Conservation (phyloP, 2,329 filamentous ascomycete species). For the Trichoderma harzianum region DNA sequence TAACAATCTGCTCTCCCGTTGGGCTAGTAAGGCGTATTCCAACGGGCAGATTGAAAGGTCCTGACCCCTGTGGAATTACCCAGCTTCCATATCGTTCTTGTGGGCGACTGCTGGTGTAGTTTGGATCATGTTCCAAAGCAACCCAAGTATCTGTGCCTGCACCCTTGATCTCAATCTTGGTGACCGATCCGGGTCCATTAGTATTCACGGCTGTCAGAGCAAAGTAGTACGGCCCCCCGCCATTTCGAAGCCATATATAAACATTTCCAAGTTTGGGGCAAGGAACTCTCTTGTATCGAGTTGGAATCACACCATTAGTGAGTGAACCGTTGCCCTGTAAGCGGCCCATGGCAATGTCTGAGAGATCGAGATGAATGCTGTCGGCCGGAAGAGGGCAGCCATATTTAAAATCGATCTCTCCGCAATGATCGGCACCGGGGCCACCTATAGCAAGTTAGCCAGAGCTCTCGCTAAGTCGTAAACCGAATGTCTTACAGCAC, state of each 20-base stretch:
- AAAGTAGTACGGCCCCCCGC: slow-evolving; percentile 9
- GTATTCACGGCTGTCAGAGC: slow-evolving; percentile 5
- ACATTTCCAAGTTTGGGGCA: slow-evolving; percentile 9
- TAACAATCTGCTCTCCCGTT: slow-evolving; percentile 7
- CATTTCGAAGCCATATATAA: slow-evolving; percentile 11
- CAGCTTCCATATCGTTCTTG: slow-evolving; percentile 13
- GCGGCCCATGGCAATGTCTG: slow-evolving; percentile 11
- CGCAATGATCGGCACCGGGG: slow-evolving; percentile 6
- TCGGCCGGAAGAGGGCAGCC: slow-evolving; percentile 8
- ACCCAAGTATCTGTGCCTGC: neutral
- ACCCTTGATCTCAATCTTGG: neutral
- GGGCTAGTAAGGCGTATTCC: slow-evolving; percentile 7
- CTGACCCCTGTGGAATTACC: neutral
- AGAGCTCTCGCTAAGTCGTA: too few relatives aligned
- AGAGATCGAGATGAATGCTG: slow-evolving; percentile 12
- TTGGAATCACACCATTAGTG: neutral
- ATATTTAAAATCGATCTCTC: slow-evolving; percentile 10
- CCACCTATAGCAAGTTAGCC: neutral
- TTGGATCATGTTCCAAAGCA: slow-evolving; percentile 1
- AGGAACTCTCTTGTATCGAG: slow-evolving; percentile 2
- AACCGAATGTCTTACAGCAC: neutral
- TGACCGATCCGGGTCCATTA: slow-evolving; percentile 4
- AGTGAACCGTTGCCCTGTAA: slow-evolving; percentile 10
- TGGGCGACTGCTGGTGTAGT: slow-evolving; percentile 11
- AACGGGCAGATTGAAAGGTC: slow-evolving; percentile 2